Evolutionary conservation across 805 yeast species (phyloP).

Genomic region (Saturnispora diversa): DNA sequence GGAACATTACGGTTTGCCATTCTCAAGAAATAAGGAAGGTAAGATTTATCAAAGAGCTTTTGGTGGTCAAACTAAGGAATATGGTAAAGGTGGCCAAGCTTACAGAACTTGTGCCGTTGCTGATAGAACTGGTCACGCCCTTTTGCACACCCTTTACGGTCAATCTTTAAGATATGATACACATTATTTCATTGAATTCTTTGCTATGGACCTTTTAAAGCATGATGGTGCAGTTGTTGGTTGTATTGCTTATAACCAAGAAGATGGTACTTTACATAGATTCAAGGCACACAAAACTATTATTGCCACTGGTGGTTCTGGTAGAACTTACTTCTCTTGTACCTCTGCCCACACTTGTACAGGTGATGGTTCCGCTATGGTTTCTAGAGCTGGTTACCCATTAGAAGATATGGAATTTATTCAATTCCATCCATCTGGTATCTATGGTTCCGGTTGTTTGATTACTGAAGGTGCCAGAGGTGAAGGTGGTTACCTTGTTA

Average conservation of each 20-base stretch:
- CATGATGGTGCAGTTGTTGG: constrained; percentile 95
- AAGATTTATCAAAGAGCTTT: constrained; percentile 97
- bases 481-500: constrained; percentile 96
- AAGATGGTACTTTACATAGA: constrained; percentile 97
- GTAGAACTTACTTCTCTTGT: constrained; percentile 97
- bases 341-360: constrained; percentile 99
- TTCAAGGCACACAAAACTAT: constrained; percentile 95
- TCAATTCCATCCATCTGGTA: constrained; percentile 99
- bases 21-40: constrained; percentile 94
- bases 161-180: constrained; percentile 96
- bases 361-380: constrained; percentile 99
- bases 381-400: constrained; percentile 95
- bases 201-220: constrained; percentile 89
- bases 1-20: constrained; percentile 98
- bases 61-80: constrained; percentile 94
- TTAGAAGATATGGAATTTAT: constrained; percentile 95
- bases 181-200: constrained; percentile 95
- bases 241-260: constrained; percentile 95
- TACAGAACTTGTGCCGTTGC: constrained; percentile 99
- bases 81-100: constrained; percentile 98
- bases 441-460: constrained; percentile 97
- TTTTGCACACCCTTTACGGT: constrained; percentile 91
- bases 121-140: constrained; percentile 97
- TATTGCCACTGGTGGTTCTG: constrained; percentile 98
- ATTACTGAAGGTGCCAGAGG: constrained; percentile 99